Percentiles rank a stretch among this genome's conserved stretches.
Conservation (phyloP, 129 eudicot genomes). For the Pulicaria dysenterica region DNA sequence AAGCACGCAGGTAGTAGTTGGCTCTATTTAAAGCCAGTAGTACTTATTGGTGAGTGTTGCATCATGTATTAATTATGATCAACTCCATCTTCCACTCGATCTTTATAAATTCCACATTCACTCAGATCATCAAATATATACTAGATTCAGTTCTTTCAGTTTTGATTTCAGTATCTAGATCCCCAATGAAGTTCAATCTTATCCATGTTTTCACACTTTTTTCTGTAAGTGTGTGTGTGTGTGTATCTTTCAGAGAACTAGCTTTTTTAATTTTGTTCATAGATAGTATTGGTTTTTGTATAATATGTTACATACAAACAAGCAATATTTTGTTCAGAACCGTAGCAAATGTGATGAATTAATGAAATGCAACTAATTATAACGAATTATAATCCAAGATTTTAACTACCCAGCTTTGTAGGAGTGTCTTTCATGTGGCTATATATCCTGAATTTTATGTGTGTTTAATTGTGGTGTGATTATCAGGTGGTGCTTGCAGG, state of each 20-base stretch:
- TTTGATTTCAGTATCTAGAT: conserved; percentile 3
- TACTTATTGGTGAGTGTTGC: conserved; percentile 24
- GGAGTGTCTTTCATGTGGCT: no score
- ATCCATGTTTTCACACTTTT: conserved; percentile 22
- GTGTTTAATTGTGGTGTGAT: conserved; percentile 1
- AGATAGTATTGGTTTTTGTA: no score
- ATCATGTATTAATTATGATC: conserved; percentile 12
- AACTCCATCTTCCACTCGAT: not conserved
- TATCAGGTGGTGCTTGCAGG: conserved; percentile 32
- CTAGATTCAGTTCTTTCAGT: not conserved
- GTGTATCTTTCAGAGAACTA: no score
- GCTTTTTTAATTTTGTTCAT: no score
- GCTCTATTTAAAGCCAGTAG: conserved; percentile 14
- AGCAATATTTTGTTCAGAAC: no score
- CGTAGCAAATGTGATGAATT: no score
- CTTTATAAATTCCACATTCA: conserved; percentile 20
- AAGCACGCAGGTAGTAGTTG: conserved; percentile 19
- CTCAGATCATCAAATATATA: conserved; percentile 13
- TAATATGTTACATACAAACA: no score
- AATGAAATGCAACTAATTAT: no score
- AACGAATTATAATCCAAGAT: no score
- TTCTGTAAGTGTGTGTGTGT: no score
- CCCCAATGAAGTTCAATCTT: conserved; percentile 28
- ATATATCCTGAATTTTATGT: not conserved
- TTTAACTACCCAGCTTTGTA: no score